phyloP scores from a whole-genome alignment of 2,329 filamentous ascomycete genomes.

The Scolecobasidium constrictum region DNA sequence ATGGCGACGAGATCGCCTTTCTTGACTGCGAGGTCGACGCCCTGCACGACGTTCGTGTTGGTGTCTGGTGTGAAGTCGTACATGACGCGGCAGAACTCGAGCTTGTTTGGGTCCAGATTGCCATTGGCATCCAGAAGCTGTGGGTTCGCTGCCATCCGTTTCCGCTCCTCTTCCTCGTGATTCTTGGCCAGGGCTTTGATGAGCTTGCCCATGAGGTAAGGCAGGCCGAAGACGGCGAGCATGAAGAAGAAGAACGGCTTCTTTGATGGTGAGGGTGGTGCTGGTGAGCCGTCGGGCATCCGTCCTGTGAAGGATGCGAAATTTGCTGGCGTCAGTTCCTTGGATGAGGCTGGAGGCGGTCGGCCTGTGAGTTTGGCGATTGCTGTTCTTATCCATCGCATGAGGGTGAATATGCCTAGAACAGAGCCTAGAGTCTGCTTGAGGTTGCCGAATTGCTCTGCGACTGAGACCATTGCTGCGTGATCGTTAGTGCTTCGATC shows the following conservation, averaged over 20 bases:
- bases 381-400: constrained; percentile 87
- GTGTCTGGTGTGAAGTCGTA: constrained; percentile 87
- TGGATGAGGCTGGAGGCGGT: constrained; percentile 78
- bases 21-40: constrained; percentile 81
- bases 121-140: constrained; percentile 31
- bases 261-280: constrained; percentile 61
- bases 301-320: constrained; percentile 81
- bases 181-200: constrained; percentile 75
- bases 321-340: constrained; percentile 74
- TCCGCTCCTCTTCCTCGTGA: constrained; percentile 72
- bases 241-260: constrained; percentile 97
- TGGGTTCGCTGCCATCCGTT: constrained; percentile 41
- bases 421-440: constrained; percentile 89
- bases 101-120: constrained; percentile 72
- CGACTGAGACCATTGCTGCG: constrained; percentile 86
- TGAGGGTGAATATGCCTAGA: constrained; percentile 86
- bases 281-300: constrained; percentile 55
- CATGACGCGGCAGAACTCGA: constrained; percentile 90
- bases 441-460: constrained; percentile 90
- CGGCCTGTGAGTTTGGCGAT: constrained; percentile 89
- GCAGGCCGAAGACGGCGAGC: constrained; percentile 84
- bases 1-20: constrained; percentile 95
- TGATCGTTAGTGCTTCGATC: constrained; percentile 1
- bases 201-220: constrained; percentile 94
- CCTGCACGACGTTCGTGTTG: constrained; percentile 40